A percentile compares a stretch with the other conserved stretches of the same genome.
phyloP scores from a whole-genome alignment of 352 stramenopile genomes.

The Pythium periplocum region DNA sequence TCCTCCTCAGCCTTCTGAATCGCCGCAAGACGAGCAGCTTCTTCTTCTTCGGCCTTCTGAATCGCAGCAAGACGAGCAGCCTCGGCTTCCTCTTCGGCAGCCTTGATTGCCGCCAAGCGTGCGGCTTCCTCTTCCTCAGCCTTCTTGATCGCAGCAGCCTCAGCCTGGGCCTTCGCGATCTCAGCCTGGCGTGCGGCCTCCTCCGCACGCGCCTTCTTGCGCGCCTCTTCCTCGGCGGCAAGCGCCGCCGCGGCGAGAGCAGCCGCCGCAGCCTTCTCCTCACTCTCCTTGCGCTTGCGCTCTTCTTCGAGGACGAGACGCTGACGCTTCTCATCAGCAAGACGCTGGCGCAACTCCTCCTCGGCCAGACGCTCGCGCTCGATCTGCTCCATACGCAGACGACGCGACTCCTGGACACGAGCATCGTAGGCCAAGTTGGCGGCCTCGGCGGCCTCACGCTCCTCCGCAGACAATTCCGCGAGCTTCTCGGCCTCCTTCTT shows the following conservation, averaged over 20 bases:
- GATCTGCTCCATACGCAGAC: slow-evolving; percentile 71
- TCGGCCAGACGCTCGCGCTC: slow-evolving; percentile 55
- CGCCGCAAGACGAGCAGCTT: slow-evolving; percentile 9
- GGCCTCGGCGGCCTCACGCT: slow-evolving; percentile 39
- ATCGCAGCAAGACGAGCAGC: slow-evolving; percentile 10
- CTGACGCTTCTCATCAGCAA: slow-evolving; percentile 38
- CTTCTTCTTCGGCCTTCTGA: slow-evolving; percentile 1
- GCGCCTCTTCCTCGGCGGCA: slow-evolving; percentile 30
- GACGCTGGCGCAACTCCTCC: slow-evolving; percentile 42
- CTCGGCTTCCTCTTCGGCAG: slow-evolving; percentile 14
- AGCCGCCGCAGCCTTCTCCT: slow-evolving; percentile 17
- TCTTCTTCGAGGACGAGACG: slow-evolving; percentile 12
- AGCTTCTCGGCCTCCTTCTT: slow-evolving; percentile 58
- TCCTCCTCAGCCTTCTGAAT: slow-evolving; percentile 8
- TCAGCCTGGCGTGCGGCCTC: slow-evolving; percentile 19
- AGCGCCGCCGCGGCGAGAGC: slow-evolving; percentile 27
- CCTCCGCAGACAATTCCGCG: slow-evolving; percentile 56
- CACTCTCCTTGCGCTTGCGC: slow-evolving; percentile 7
- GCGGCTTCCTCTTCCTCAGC: slow-evolving; percentile 10
- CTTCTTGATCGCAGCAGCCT: slow-evolving; percentile 8
- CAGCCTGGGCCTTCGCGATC: slow-evolving; percentile 21
- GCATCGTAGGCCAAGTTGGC: slow-evolving; percentile 67
- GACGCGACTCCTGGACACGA: slow-evolving; percentile 73
- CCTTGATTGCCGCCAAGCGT: slow-evolving; percentile 6
- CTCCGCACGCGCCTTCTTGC: slow-evolving; percentile 23